A percentile compares a stretch with the other conserved stretches of the same genome.
Evolutionary conservation across 23 red algal species (phyloP).

Genomic region (Gracilariopsis chorda): DNA sequence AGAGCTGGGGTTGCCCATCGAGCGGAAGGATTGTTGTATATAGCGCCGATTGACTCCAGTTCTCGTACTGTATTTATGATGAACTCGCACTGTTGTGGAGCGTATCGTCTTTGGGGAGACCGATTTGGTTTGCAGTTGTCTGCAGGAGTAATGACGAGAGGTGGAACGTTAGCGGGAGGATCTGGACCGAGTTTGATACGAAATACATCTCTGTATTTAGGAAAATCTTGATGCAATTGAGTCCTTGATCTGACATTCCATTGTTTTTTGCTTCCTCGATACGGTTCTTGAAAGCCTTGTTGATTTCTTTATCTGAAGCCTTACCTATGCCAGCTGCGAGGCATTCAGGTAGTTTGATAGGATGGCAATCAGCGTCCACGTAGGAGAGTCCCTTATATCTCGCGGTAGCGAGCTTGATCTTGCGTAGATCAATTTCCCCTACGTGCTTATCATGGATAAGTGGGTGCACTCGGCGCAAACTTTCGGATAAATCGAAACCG

Average conservation of each 20-base stretch:
- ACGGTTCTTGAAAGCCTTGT: background rate
- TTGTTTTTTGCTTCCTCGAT: background rate
- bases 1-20: background rate
- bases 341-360: background rate
- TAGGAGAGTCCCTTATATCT: background rate
- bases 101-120: background rate
- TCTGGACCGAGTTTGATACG: slow-evolving; percentile 3
- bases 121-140: background rate
- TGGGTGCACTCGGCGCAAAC: background rate
- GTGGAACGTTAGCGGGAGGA: background rate
- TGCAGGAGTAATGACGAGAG: background rate
- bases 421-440: background rate
- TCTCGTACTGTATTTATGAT: background rate
- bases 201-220: background rate
- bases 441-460: background rate
- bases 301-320: background rate
- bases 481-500: background rate
- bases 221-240: background rate
- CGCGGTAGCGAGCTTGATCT: background rate
- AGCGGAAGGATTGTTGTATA: background rate
- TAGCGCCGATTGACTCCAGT: background rate
- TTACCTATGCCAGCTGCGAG: background rate
- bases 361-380: background rate
- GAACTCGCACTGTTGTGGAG: background rate
- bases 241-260: background rate